Evolutionary conservation across 441 rosid species (phyloP).

Genomic region (Pelargonium cotyledonis): DNA sequence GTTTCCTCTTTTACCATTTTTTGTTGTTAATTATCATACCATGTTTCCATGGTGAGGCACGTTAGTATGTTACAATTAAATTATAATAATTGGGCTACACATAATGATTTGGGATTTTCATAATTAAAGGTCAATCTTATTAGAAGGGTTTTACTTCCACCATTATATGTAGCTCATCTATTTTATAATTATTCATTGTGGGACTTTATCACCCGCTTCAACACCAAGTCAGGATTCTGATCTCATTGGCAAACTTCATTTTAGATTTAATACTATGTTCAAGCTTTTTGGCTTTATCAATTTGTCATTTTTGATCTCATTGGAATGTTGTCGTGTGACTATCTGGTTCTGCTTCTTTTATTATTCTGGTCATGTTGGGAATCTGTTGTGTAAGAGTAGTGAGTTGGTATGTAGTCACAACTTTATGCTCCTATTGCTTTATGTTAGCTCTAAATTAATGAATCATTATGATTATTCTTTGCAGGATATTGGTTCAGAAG

Average conservation of each 20-base stretch:
- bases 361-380: too few relatives aligned
- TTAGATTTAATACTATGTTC: neutral
- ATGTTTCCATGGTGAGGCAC: neutral
- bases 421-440: conserved; percentile 1
- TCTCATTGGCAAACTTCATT: neutral
- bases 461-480: conserved; percentile 23
- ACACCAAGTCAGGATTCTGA: neutral
- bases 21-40: neutral
- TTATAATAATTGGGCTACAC: too few relatives aligned
- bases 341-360: neutral
- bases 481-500: conserved; percentile 56
- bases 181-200: too few relatives aligned
- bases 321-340: neutral
- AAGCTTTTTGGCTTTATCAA: neutral
- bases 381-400: neutral
- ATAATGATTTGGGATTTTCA: too few relatives aligned
- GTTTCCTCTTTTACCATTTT: too few relatives aligned
- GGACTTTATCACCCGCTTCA: too few relatives aligned
- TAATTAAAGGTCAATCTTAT: too few relatives aligned
- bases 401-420: conserved; percentile 8
- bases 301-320: neutral
- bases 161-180: too few relatives aligned
- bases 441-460: conserved; percentile 13
- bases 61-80: neutral
- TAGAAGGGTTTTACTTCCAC: too few relatives aligned